These are phyloP conservation scores for Boletus vinaceobasis DNA, from an alignment of 768 basidiomycete species.

Conservation along the genomic window DNA sequence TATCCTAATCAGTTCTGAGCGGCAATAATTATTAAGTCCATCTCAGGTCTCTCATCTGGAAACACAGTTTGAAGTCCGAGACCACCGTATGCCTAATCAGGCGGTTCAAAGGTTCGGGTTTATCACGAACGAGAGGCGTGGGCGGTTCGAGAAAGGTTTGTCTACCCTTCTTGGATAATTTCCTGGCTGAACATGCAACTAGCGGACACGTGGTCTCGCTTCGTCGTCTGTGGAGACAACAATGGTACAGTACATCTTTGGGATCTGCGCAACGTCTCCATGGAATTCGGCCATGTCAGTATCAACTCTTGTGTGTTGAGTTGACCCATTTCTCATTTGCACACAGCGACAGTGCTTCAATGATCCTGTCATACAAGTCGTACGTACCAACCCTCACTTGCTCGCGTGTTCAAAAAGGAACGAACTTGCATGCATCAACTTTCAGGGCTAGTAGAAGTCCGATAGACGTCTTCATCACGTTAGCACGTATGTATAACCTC, in stretches of 20 bases:
- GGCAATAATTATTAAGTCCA: neutral
- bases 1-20: constrained; percentile 16
- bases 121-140: constrained; percentile 33
- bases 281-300: constrained; percentile 23
- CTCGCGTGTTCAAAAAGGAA: constrained; percentile 40
- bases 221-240: constrained; percentile 43
- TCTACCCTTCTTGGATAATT: constrained; percentile 5
- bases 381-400: constrained; percentile 31
- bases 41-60: constrained; percentile 47
- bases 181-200: constrained; percentile 12
- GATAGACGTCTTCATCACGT: neutral
- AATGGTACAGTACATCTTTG: constrained; percentile 44
- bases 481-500: neutral
- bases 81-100: constrained; percentile 36
- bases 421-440: constrained; percentile 30
- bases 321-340: neutral
- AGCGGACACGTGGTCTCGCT: constrained; percentile 31
- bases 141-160: constrained; percentile 45
- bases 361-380: constrained; percentile 38
- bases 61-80: constrained; percentile 51
- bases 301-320: neutral
- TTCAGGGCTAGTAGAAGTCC: constrained; percentile 15
- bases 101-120: constrained; percentile 47
- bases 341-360: constrained; percentile 34
- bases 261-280: constrained; percentile 43